Evolutionary conservation across 345 rosid genomes (phyloP).

Genomic region (Brassica rapa): DNA sequence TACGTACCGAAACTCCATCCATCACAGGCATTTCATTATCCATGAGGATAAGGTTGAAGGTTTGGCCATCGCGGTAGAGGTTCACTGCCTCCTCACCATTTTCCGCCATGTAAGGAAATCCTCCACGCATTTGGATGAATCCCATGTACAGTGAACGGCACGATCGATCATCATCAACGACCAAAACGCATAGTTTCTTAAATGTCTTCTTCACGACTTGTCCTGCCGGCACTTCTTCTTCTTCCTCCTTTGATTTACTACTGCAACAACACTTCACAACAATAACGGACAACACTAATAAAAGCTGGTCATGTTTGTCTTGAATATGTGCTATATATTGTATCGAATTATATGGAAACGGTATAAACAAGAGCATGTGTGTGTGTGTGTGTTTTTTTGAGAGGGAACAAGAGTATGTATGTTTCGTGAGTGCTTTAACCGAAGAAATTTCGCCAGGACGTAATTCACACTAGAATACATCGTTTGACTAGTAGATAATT

Average conservation of each 20-base stretch:
- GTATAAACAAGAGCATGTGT: background rate
- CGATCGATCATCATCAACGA: slow-evolving; percentile 7
- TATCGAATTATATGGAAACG: background rate
- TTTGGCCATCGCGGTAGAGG: background rate
- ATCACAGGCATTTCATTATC: slow-evolving; percentile 1
- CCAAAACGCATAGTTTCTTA: slow-evolving; percentile 1
- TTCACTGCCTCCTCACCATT: slow-evolving; percentile 8
- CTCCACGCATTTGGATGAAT: background rate
- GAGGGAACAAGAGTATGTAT: background rate
- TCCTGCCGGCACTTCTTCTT: too few species aligned
- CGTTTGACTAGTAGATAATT: background rate
- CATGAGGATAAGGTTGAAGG: background rate
- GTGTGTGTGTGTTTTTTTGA: too few species aligned
- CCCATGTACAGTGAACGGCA: background rate
- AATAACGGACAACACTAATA: background rate
- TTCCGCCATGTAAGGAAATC: background rate
- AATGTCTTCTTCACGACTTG: slow-evolving; percentile 1
- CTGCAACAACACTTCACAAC: background rate
- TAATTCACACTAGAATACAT: background rate
- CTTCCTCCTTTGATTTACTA: background rate
- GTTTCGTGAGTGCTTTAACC: background rate
- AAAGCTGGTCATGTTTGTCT: background rate
- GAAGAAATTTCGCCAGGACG: too few species aligned
- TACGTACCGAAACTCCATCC: background rate
- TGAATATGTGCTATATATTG: background rate